phyloP scores from a whole-genome alignment of 352 stramenopile genomes.

The Globisporangium acanthophoron region DNA sequence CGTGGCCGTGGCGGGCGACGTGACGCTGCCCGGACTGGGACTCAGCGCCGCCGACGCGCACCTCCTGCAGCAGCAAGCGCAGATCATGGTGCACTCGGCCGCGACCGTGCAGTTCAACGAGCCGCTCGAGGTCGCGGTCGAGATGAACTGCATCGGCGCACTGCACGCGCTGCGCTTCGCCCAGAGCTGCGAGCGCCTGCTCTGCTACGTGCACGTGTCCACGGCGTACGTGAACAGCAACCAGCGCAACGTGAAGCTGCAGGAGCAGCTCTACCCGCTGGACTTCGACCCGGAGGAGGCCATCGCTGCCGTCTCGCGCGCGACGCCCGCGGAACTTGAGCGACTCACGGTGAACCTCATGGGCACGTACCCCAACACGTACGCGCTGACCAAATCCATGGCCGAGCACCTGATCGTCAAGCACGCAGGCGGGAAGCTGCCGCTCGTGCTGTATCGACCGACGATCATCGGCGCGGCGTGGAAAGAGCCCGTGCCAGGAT shows the following conservation, averaged over 20 bases:
- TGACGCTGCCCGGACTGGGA: conserved; percentile 59
- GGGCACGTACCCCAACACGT: conserved; percentile 87
- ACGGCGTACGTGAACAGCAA: conserved; percentile 87
- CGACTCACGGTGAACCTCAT: conserved; percentile 73
- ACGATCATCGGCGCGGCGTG: conserved; percentile 85
- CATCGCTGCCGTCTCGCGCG: conserved; percentile 42
- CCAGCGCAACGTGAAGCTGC: conserved; percentile 42
- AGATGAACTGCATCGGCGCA: conserved; percentile 80
- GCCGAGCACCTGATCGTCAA: conserved; percentile 69
- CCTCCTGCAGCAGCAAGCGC: conserved; percentile 32
- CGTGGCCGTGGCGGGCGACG: conserved; percentile 55
- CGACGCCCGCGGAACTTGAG: conserved; percentile 52
- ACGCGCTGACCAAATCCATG: conserved; percentile 88
- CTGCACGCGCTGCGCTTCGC: conserved; percentile 62
- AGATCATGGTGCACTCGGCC: conserved; percentile 83
- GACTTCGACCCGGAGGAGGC: conserved; percentile 78
- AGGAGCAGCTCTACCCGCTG: conserved; percentile 77
- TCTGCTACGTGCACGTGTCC: conserved; percentile 75
- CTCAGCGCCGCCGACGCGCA: conserved; percentile 38
- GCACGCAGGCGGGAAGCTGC: conserved; percentile 31
- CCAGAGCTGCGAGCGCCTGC: conserved; percentile 36
- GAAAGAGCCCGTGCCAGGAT: conserved; percentile 82
- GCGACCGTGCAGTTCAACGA: conserved; percentile 86
- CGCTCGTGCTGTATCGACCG: conserved; percentile 73
- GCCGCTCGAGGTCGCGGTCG: conserved; percentile 75